Percentiles rank a stretch among this genome's conserved stretches.
phyloP scores from a whole-genome alignment of 148 eudicot species.

The Cornus kousa region DNA sequence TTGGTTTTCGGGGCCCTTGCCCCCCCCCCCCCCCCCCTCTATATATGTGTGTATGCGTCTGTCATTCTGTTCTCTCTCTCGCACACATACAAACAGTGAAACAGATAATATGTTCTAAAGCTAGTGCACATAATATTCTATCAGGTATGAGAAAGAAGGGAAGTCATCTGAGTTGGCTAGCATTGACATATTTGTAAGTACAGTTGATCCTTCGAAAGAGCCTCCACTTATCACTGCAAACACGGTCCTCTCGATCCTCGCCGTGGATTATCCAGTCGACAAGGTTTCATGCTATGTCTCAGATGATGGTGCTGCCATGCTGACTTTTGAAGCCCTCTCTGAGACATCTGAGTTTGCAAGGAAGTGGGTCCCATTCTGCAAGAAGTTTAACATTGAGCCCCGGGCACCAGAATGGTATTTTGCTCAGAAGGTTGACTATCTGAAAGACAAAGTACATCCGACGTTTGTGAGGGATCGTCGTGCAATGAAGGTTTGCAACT shows the following conservation, averaged over 20 bases:
- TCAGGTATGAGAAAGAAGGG: conserved; percentile 98
- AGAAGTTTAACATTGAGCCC: conserved; percentile 82
- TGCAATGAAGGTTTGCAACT: conserved; percentile 79
- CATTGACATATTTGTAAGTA: conserved; percentile 86
- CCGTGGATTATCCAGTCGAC: conserved; percentile 93
- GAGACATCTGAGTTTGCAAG: conserved; percentile 96
- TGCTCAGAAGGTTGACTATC: conserved; percentile 82
- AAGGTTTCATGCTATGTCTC: conserved; percentile 90
- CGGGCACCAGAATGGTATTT: conserved; percentile 99
- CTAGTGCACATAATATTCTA: neutral
- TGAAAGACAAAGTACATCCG: conserved; percentile 87
- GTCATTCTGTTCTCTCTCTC: neutral
- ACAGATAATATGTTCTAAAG: neutral
- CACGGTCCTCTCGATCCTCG: conserved; percentile 91
- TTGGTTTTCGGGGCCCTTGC: too few relatives aligned
- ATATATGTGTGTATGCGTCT: neutral
- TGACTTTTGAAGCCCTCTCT: conserved; percentile 93
- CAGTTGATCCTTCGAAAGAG: conserved; percentile 93
- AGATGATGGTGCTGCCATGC: conserved; percentile 99
- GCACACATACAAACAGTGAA: neutral
- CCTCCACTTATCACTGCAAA: conserved; percentile 98
- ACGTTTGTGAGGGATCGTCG: conserved; percentile 99
- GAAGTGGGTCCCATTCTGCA: conserved; percentile 97
- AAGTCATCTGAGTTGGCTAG: conserved; percentile 87
- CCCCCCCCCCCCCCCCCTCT: conserved; percentile 1